phyloP scores from a whole-genome alignment of 345 rosid species.

The Laguncularia racemosa region DNA sequence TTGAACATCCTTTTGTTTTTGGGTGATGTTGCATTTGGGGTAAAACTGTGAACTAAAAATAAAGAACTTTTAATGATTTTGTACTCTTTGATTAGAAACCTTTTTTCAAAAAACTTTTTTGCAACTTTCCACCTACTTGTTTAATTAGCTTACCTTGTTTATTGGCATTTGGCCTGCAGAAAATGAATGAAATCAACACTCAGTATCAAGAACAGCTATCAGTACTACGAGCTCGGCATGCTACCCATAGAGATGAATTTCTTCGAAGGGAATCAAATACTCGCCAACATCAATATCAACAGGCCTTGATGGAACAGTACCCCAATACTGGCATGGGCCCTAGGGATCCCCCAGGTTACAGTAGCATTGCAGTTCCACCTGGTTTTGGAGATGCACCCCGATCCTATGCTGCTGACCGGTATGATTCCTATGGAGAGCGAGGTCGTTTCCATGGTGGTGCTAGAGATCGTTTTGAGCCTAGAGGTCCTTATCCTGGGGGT shows the following conservation, averaged over 20 bases:
- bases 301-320: constrained; percentile 34
- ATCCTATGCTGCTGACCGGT: constrained; percentile 40
- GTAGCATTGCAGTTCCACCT: constrained; percentile 25
- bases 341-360: constrained; percentile 39
- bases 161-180: constrained; percentile 30
- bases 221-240: constrained; percentile 53
- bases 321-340: constrained; percentile 29
- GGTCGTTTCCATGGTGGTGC: constrained; percentile 36
- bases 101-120: too few species aligned
- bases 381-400: constrained; percentile 40
- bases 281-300: constrained; percentile 58
- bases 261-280: constrained; percentile 56
- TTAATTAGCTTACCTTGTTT: background rate
- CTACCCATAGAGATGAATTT: constrained; percentile 64
- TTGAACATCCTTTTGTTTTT: too few species aligned
- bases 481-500: constrained; percentile 60
- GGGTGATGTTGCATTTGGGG: too few species aligned
- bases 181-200: constrained; percentile 53
- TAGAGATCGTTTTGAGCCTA: constrained; percentile 60
- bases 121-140: background rate
- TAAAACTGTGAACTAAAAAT: too few species aligned
- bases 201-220: constrained; percentile 63
- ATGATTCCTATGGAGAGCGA: constrained; percentile 52
- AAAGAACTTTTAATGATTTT: too few species aligned
- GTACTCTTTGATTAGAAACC: too few species aligned